These are phyloP conservation scores for Oropetium thomaeum DNA, from an alignment of 176 grass and related monocot species.

Conservation along the genomic window DNA sequence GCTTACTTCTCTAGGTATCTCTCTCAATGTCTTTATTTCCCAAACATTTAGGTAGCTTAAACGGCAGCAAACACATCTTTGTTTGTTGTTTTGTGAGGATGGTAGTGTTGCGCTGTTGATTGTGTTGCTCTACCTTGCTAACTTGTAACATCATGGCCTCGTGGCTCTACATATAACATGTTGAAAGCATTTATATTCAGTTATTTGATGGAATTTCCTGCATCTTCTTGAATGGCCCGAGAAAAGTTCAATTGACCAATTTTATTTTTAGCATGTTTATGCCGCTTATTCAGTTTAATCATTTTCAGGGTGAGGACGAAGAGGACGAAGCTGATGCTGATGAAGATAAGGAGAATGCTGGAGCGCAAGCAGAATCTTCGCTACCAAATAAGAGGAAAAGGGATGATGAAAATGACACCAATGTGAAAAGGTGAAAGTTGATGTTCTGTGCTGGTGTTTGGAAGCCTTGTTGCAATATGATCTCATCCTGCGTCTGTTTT, in stretches of 20 bases:
- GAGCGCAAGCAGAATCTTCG: conserved; percentile 22
- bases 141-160: neutral
- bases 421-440: neutral
- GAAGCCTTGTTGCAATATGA: neutral
- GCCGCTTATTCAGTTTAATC: neutral
- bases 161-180: neutral
- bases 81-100: neutral
- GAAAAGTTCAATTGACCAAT: neutral
- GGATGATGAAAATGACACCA: conserved; percentile 17
- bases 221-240: neutral
- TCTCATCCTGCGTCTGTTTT: neutral
- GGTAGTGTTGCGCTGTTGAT: neutral
- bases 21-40: neutral
- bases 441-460: neutral
- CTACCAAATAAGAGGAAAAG: conserved; percentile 54
- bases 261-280: neutral
- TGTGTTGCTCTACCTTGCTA: neutral
- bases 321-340: conserved; percentile 34
- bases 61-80: neutral
- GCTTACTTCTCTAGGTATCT: neutral
- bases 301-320: conserved; percentile 28
- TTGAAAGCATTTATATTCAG: neutral
- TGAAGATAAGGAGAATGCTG: conserved; percentile 2
- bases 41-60: neutral
- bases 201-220: neutral